phyloP scores from a whole-genome alignment of 768 basidiomycete species.

The Cystobasidium onofrii region DNA sequence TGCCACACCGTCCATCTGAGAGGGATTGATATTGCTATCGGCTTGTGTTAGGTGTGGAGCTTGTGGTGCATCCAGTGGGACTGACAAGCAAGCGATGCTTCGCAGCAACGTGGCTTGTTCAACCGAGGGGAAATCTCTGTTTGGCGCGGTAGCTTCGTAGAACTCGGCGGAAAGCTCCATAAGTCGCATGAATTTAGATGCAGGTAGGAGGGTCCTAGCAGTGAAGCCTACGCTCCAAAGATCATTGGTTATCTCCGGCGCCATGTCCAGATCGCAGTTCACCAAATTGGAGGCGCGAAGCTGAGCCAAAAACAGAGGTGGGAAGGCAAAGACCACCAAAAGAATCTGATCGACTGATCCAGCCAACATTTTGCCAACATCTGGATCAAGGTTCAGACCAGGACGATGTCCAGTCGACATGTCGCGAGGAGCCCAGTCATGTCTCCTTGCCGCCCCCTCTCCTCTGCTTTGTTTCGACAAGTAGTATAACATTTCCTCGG shows the following conservation, averaged over 20 bases:
- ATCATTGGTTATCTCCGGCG: conserved; percentile 29
- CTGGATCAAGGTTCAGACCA: conserved; percentile 16
- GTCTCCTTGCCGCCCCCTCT: neutral
- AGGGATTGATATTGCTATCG: neutral
- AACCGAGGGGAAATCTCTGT: conserved; percentile 22
- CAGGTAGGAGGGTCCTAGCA: conserved; percentile 4
- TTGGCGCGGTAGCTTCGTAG: conserved; percentile 22
- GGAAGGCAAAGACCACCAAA: conserved; percentile 21
- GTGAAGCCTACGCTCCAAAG: conserved; percentile 18
- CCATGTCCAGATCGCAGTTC: conserved; percentile 31
- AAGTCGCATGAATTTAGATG: conserved; percentile 24
- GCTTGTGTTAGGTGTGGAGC: neutral
- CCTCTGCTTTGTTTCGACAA: neutral
- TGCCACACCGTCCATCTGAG: neutral
- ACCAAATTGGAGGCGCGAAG: conserved; percentile 19
- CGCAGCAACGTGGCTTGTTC: conserved; percentile 25
- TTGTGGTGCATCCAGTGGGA: neutral
- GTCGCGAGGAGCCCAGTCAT: conserved; percentile 23
- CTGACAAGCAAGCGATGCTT: conserved; percentile 16
- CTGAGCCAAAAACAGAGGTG: conserved; percentile 28
- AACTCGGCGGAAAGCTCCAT: conserved; percentile 30
- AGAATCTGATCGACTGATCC: conserved; percentile 11
- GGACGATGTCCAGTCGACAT: conserved; percentile 11
- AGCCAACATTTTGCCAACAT: neutral
- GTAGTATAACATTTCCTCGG: conserved; percentile 29